Evolutionary conservation across 164 flowering plant genomes (phyloP), one percentile per base, ranked within the genome.

Genomic region (Hamamelis virginiana): DNA sequence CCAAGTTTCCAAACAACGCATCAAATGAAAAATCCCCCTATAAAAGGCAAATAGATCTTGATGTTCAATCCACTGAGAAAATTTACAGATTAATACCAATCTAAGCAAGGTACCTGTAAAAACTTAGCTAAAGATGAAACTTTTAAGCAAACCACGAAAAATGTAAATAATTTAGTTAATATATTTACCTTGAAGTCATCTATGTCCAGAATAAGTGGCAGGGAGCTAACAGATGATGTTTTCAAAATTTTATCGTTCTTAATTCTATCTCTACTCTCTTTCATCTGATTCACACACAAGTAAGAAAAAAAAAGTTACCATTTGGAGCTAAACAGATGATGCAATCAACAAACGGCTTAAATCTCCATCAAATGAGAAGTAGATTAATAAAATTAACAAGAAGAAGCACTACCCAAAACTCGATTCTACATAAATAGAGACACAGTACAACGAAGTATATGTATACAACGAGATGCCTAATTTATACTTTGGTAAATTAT

Each of bases 21-120:
- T 96, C 99, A 76, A 96, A 96, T 15, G 99, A 96, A 75, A 96
- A 96, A 59, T 90, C 96, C 21, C 98, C 99, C 99, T 96, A 66
- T 38, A 66, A 68, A 19, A 62, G 16, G 38, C n/a, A 72, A 26
- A 80, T 41, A 51, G 8, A 56, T n/a, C 22, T 28, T 62, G 15
- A 22, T 3, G 10, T 18, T 62, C 22, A 63, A 13, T 28, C 33
- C 41, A 41, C 50, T 67, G 22, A 3, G 12, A 62, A n/a, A 25
- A 25, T 23, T 21, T 19, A 10, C 1, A 41, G 59, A 63, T 9
- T 2, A 14, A n/a, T 15, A 21, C 12, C 23, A 44, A 41, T 59
- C 15, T 6, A 53, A 19, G 58, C 8, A 11, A 53, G 58, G 26
- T 5, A 59, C 14, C 19, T 59, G n/a, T n/a, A n/a, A 59, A 27